Evolutionary conservation across 805 yeast genomes (phyloP).

Genomic region (Candida chilensis): DNA sequence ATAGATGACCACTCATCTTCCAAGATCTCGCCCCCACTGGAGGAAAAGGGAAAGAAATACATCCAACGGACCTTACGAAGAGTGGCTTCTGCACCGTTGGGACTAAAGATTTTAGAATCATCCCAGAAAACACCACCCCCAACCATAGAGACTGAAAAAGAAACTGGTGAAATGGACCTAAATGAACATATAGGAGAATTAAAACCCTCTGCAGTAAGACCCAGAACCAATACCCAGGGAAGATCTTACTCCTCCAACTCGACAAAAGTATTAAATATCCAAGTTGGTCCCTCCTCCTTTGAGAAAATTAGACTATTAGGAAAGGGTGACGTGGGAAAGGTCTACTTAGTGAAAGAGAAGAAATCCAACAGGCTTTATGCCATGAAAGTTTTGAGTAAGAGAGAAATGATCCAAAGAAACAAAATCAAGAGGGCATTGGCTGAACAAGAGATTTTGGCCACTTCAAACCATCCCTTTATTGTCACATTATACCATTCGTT

Average conservation of each 20-base stretch:
- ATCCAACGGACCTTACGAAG: slow-evolving; percentile 45
- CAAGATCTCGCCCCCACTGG: slow-evolving; percentile 15
- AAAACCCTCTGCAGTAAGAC: slow-evolving; percentile 10
- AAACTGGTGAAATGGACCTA: slow-evolving; percentile 8
- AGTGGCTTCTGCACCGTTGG: slow-evolving; percentile 82
- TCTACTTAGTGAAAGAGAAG: slow-evolving; percentile 83
- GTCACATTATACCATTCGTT: slow-evolving; percentile 94
- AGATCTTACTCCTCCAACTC: slow-evolving; percentile 70
- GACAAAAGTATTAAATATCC: slow-evolving; percentile 63
- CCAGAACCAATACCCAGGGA: slow-evolving; percentile 34
- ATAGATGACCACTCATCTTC: slow-evolving; percentile 4
- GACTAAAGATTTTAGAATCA: slow-evolving; percentile 27
- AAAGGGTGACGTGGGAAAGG: slow-evolving; percentile 97
- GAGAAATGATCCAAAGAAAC: slow-evolving; percentile 92
- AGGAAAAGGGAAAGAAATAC: slow-evolving; percentile 11
- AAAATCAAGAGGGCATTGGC: slow-evolving; percentile 92
- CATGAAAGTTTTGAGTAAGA: slow-evolving; percentile 82
- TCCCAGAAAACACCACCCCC: slow-evolving; percentile 14
- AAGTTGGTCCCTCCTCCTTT: slow-evolving; percentile 80
- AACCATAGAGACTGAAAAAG: slow-evolving; percentile 2
- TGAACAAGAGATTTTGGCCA: slow-evolving; percentile 92
- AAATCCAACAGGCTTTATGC: slow-evolving; percentile 71
- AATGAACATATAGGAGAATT: slow-evolving; percentile 27
- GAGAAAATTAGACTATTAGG: slow-evolving; percentile 88
- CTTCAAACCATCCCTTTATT: slow-evolving; percentile 94